Evolutionary conservation across 2,329 filamentous ascomycete genomes (phyloP), one percentile per base, ranked within the genome.

Genomic region (Calonectria leucothoes): DNA sequence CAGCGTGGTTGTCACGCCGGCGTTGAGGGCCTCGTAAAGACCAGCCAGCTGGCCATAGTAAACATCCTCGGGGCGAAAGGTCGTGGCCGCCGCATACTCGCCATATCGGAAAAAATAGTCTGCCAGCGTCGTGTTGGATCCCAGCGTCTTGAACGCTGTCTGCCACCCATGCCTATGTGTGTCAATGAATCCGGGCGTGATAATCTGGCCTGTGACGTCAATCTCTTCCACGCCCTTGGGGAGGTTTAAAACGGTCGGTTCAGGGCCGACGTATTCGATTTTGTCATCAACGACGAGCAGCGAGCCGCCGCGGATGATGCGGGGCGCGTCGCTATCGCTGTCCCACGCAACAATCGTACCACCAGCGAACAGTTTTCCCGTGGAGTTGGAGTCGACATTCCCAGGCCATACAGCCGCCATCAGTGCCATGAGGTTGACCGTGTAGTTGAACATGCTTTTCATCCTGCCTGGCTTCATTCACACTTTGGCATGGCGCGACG

Each of bases 81-180:
- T 74, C 5, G 75, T 73, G 0, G 77, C 78, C 6, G 83, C 75
- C 0, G 81, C 82, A 10, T 76, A 84, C 57, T 84, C 82, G 39
- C 84, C 82, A 69, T 85, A 88, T 11, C 85, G 84, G 39, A 68
- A 66, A 45, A 90, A 84, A 79, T 90, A 91, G 57, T 89, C 84
- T 6, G 85, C 81, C 20, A 90, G 80, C 0, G 84, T 88, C 0
- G 87, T 87, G 76, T 91, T 90, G 10, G 88, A 87, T 1, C 75
- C 87, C 1, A 91, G 76, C 0, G 89, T 90, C 76, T 89, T 89
- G 76, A 87, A 86, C 12, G 84, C 87, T 0, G 90, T 91, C 77
- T 91, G 88, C 90, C 89, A 91, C 0, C 86, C 85, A 73, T 90
- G 88, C 1, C 87, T 86, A 75, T 91, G 90, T 0, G 89, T 91